phyloP scores from a whole-genome alignment of 257 asterid species.

The Perilla frutescens region DNA sequence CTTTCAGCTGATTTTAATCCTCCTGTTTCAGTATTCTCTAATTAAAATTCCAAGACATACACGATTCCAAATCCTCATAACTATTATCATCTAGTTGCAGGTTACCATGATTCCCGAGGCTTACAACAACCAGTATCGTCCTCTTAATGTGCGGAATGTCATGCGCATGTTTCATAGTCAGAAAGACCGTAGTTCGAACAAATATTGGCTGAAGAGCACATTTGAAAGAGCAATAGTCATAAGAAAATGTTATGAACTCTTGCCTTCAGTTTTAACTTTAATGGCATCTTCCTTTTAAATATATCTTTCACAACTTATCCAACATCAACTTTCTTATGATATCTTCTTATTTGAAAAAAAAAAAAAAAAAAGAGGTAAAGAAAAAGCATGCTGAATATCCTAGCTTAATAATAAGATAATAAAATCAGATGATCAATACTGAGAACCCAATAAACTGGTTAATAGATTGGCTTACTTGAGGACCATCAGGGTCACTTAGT shows the following conservation, averaged over 20 bases:
- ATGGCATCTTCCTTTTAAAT: not conserved
- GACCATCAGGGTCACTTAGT: conserved; percentile 96
- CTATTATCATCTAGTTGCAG: too few relatives aligned
- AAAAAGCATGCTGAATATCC: conserved; percentile 4
- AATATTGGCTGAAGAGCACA: not conserved
- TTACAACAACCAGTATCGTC: too few relatives aligned
- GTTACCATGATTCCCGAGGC: too few relatives aligned
- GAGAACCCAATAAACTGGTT: conserved; percentile 15
- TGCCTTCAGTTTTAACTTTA: not conserved
- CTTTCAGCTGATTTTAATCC: too few relatives aligned
- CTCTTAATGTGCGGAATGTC: too few relatives aligned
- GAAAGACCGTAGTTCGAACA: too few relatives aligned
- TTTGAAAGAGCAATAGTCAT: not conserved
- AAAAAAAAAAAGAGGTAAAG: not conserved
- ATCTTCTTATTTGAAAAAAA: too few relatives aligned
- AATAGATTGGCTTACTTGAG: conserved; percentile 65
- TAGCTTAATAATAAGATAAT: not conserved
- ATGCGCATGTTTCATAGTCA: not conserved
- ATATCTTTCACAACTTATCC: not conserved
- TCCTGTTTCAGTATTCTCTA: too few relatives aligned
- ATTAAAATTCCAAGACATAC: too few relatives aligned
- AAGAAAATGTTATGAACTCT: not conserved
- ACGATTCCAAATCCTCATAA: too few relatives aligned
- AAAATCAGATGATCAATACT: not conserved
- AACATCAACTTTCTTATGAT: not conserved